A percentile compares a stretch with the other conserved stretches of the same genome.
Evolutionary conservation across 2,329 filamentous ascomycete genomes (phyloP).

Genomic region (Cladosporium colombiae): DNA sequence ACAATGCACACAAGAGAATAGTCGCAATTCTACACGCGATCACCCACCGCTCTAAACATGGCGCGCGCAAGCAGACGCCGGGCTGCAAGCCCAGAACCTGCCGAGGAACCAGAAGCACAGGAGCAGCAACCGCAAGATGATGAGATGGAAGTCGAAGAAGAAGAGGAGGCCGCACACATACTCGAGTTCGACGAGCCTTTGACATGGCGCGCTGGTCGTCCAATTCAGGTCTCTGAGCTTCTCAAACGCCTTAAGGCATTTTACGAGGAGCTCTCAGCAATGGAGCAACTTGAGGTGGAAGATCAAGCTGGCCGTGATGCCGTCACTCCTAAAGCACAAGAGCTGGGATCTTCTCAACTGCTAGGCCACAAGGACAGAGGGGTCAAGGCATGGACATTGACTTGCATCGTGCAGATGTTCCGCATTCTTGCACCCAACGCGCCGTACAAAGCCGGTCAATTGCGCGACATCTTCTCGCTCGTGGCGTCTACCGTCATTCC

Average conservation of each 20-base stretch:
- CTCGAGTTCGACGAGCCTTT: constrained; percentile 83
- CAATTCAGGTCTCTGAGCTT: constrained; percentile 80
- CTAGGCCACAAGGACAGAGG: constrained; percentile 90
- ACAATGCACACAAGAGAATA: background rate
- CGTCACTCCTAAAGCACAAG: constrained; percentile 79
- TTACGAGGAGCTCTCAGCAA: constrained; percentile 76
- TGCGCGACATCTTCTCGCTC: constrained; percentile 95
- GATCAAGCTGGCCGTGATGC: constrained; percentile 73
- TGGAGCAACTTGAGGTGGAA: constrained; percentile 71
- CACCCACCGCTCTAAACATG: constrained; percentile 18
- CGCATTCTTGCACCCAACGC: constrained; percentile 92
- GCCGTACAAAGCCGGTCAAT: constrained; percentile 84
- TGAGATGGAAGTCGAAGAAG: constrained; percentile 27
- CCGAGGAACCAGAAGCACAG: constrained; percentile 23
- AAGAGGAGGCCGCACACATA: constrained; percentile 21
- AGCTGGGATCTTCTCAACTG: constrained; percentile 78
- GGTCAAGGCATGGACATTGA: constrained; percentile 83
- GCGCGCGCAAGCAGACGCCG: constrained; percentile 24
- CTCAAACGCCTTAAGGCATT: constrained; percentile 78
- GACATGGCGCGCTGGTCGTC: constrained; percentile 87
- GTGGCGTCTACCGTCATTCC: constrained; percentile 83
- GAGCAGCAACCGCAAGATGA: constrained; percentile 28
- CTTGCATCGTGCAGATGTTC: constrained; percentile 90
- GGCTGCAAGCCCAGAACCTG: constrained; percentile 24
- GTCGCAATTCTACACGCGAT: background rate